Evolutionary conservation across 2,329 filamentous ascomycete genomes (phyloP).

Genomic region (Samsoniella hepiali): DNA sequence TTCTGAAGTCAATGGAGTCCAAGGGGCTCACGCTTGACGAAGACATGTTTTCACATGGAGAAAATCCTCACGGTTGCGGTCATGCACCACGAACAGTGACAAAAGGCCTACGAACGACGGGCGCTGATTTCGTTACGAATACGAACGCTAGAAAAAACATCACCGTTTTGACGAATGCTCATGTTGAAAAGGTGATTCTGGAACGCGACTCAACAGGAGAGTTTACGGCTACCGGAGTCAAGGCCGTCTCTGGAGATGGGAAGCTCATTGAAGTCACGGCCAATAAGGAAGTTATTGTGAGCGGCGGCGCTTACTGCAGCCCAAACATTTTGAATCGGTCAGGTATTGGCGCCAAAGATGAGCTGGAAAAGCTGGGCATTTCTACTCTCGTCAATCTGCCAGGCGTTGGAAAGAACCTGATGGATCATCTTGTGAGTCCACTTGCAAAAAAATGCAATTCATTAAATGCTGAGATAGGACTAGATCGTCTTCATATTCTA

Average conservation of each 20-base stretch:
- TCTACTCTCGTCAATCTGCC: slow-evolving; percentile 40
- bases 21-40: slow-evolving; percentile 52
- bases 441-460: neutral
- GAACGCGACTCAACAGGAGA: slow-evolving; percentile 32
- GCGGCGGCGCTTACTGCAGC: slow-evolving; percentile 48
- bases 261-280: slow-evolving; percentile 35
- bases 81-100: slow-evolving; percentile 52
- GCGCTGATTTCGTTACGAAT: slow-evolving; percentile 49
- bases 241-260: slow-evolving; percentile 40
- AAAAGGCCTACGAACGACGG: slow-evolving; percentile 49
- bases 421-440: slow-evolving; percentile 42
- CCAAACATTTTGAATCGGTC: slow-evolving; percentile 51
- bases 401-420: slow-evolving; percentile 49
- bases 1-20: slow-evolving; percentile 53
- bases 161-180: slow-evolving; percentile 44
- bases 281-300: slow-evolving; percentile 40
- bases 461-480: neutral
- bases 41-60: slow-evolving; percentile 56
- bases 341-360: slow-evolving; percentile 46
- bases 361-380: slow-evolving; percentile 41
- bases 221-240: slow-evolving; percentile 44
- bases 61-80: slow-evolving; percentile 52
- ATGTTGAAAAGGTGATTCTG: slow-evolving; percentile 52
- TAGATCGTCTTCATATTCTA: slow-evolving; percentile 59
- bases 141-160: slow-evolving; percentile 41